Evolutionary conservation across 345 rosid genomes (phyloP).

Genomic region (Salix arbutifolia): DNA sequence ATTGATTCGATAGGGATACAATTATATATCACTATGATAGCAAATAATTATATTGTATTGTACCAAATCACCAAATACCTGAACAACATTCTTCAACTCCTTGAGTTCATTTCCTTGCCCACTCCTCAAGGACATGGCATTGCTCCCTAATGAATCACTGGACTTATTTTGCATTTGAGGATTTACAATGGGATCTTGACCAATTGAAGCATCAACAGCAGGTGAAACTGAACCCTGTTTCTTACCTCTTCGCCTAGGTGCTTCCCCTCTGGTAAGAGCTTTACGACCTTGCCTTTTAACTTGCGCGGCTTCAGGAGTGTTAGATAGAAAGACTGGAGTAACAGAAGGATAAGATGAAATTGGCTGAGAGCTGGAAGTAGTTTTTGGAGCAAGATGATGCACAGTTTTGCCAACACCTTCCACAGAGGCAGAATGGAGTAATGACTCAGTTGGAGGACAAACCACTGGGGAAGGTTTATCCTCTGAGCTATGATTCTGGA

Average conservation of each 20-base stretch:
- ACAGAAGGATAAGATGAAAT: slow-evolving; percentile 22
- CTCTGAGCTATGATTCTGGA: slow-evolving; percentile 6
- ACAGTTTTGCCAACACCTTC: background rate
- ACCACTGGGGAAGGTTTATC: background rate
- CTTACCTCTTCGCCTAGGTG: slow-evolving; percentile 42
- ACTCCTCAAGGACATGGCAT: slow-evolving; percentile 25
- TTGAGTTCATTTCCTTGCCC: slow-evolving; percentile 40
- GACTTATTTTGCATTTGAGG: slow-evolving; percentile 24
- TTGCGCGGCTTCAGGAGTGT: slow-evolving; percentile 22
- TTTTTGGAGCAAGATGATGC: background rate
- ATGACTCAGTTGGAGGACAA: slow-evolving; percentile 2
- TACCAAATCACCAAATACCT: slow-evolving; percentile 18
- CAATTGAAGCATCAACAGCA: slow-evolving; percentile 26
- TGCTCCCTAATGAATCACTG: slow-evolving; percentile 24
- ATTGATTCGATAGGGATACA: too few relatives aligned
- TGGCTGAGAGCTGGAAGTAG: slow-evolving; percentile 24
- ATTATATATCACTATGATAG: background rate
- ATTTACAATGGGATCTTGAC: slow-evolving; percentile 27
- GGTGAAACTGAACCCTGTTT: slow-evolving; percentile 30
- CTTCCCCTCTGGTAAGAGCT: slow-evolving; percentile 32
- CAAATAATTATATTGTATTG: background rate
- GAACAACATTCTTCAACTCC: slow-evolving; percentile 34
- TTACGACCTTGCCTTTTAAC: slow-evolving; percentile 45
- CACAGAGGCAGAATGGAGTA: slow-evolving; percentile 9
- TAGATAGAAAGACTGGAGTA: slow-evolving; percentile 16